A percentile compares a stretch with the other conserved stretches of the same genome.
phyloP scores from a whole-genome alignment of 2,329 filamentous ascomycete genomes.

The Colletotrichum endophyticum region DNA sequence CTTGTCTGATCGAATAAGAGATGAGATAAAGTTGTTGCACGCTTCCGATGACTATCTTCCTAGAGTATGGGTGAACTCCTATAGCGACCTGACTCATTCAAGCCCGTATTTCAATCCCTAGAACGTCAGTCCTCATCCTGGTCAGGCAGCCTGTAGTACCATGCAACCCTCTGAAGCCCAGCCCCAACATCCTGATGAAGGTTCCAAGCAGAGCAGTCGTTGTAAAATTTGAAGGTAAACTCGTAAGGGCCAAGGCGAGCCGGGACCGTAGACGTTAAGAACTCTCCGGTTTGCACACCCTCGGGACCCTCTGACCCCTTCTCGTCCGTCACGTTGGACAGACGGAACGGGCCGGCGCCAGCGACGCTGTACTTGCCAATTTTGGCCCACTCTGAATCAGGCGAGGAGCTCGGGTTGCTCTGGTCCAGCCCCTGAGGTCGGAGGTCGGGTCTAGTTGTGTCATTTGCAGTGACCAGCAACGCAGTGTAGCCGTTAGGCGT shows the following conservation, averaged over 20 bases:
- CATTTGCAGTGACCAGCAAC: not conserved
- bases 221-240: not conserved
- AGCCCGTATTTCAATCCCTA: no score
- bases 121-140: not conserved
- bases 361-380: conserved; percentile 5
- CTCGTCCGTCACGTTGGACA: not conserved
- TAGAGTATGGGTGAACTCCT: no score
- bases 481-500: conserved; percentile 2
- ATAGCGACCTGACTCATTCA: no score
- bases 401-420: not conserved
- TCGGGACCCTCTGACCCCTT: not conserved
- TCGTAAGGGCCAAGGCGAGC: not conserved
- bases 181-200: not conserved
- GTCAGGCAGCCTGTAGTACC: not conserved
- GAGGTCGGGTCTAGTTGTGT: not conserved
- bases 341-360: not conserved
- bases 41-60: no score
- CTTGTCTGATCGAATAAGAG: no score
- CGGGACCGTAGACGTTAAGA: not conserved
- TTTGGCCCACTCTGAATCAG: not conserved
- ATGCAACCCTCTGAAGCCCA: not conserved
- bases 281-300: not conserved
- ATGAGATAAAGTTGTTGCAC: no score
- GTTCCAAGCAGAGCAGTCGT: not conserved
- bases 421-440: not conserved